These are phyloP conservation scores for Phaffia australis DNA, from an alignment of 768 basidiomycete species.

Conservation along the genomic window DNA sequence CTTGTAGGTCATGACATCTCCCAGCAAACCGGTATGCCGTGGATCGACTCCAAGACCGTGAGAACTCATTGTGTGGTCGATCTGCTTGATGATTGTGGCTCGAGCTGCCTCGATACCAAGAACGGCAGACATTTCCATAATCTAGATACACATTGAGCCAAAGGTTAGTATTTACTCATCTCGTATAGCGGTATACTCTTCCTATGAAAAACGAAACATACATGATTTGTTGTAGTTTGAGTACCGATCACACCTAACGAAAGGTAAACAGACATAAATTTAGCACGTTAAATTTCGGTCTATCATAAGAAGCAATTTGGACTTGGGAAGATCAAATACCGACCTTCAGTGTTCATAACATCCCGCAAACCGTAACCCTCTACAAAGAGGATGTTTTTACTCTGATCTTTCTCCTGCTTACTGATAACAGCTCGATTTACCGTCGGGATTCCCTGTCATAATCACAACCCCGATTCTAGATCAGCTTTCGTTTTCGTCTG, in stretches of 20 bases:
- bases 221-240: slow-evolving; percentile 87
- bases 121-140: slow-evolving; percentile 88
- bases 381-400: slow-evolving; percentile 82
- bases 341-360: slow-evolving; percentile 95
- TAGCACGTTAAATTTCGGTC: slow-evolving; percentile 3
- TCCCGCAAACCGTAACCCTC: slow-evolving; percentile 94
- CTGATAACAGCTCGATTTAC: slow-evolving; percentile 92
- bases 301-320: background rate
- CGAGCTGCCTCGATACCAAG: slow-evolving; percentile 98
- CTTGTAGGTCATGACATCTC: slow-evolving; percentile 98
- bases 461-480: background rate
- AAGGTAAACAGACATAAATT: slow-evolving; percentile 2
- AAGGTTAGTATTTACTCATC: background rate
- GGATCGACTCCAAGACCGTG: slow-evolving; percentile 97
- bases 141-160: slow-evolving; percentile 3
- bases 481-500: too few species aligned
- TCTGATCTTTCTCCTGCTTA: slow-evolving; percentile 81
- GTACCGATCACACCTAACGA: slow-evolving; percentile 74
- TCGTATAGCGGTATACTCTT: background rate
- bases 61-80: slow-evolving; percentile 90
- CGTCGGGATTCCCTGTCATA: slow-evolving; percentile 61
- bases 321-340: slow-evolving; percentile 27
- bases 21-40: slow-evolving; percentile 93
- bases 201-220: background rate
- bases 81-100: slow-evolving; percentile 87